These are phyloP conservation scores for Cercospora citrullina DNA, from an alignment of 2,329 filamentous ascomycete species.

Conservation along the genomic window DNA sequence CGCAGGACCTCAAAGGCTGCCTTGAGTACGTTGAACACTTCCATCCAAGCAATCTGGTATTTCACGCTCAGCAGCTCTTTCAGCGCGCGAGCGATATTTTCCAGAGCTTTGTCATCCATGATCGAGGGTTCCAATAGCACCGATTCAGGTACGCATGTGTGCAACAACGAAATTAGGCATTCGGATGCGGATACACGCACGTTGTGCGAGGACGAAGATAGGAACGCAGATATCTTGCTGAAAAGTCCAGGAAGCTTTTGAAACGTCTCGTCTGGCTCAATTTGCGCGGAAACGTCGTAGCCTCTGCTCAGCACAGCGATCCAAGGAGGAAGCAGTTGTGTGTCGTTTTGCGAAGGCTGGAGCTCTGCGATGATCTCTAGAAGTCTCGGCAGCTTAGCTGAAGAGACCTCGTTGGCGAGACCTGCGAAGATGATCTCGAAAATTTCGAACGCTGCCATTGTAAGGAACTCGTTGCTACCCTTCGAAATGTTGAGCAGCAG, in stretches of 20 bases:
- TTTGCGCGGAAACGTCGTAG: conserved; percentile 88
- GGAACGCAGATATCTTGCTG: conserved; percentile 73
- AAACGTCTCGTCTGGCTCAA: conserved; percentile 88
- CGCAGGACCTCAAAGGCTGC: conserved; percentile 84
- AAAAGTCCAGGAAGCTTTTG: conserved; percentile 86
- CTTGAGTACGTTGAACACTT: conserved; percentile 85
- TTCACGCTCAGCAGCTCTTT: conserved; percentile 80
- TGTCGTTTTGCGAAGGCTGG: conserved; percentile 88
- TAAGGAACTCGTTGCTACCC: conserved; percentile 91
- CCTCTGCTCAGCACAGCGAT: conserved; percentile 92
- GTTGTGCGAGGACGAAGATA: conserved; percentile 85
- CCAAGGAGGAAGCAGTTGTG: conserved; percentile 92
- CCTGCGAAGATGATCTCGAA: conserved; percentile 96
- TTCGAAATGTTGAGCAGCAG: conserved; percentile 83
- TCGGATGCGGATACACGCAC: conserved; percentile 93
- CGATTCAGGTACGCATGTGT: conserved; percentile 80
- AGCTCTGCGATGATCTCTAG: conserved; percentile 90
- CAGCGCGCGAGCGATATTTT: conserved; percentile 73
- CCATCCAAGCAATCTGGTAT: conserved; percentile 91
- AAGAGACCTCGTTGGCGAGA: conserved; percentile 83
- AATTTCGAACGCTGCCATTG: conserved; percentile 93
- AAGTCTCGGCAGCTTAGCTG: conserved; percentile 82
- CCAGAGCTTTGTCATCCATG: conserved; percentile 86
- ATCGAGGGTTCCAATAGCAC: conserved; percentile 86
- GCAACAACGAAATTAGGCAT: conserved; percentile 88